These are phyloP conservation scores for Alternaria rosae DNA, from an alignment of 2,329 filamentous ascomycete species.

Conservation along the genomic window DNA sequence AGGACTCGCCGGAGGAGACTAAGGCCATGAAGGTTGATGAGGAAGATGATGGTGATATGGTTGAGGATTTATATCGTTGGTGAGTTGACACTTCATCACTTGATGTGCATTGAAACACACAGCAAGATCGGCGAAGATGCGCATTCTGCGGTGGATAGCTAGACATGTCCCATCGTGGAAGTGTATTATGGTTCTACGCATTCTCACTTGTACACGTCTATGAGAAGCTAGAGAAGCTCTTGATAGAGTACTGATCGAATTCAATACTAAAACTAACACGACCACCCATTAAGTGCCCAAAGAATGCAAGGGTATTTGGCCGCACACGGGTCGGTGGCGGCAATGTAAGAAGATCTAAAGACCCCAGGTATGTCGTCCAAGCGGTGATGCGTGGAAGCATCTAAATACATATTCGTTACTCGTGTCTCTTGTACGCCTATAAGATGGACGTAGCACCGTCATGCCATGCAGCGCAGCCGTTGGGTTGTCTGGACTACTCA, in stretches of 20 bases:
- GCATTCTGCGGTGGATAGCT: neutral
- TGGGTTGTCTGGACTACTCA: constrained; percentile 10
- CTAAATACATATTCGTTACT: constrained; percentile 1
- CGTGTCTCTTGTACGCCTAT: neutral
- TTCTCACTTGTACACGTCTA: neutral
- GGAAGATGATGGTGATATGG: neutral
- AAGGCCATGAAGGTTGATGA: neutral
- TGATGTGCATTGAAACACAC: neutral
- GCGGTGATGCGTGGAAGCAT: neutral
- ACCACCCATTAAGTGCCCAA: constrained; percentile 6
- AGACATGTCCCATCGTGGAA: neutral
- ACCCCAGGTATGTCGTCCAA: constrained; percentile 1
- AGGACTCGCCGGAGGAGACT: neutral
- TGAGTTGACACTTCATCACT: too few relatives aligned
- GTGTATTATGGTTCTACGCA: neutral
- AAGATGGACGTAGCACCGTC: neutral
- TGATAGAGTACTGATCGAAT: neutral
- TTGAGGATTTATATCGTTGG: neutral
- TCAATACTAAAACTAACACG: neutral
- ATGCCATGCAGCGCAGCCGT: neutral
- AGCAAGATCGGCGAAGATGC: neutral
- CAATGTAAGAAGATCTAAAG: constrained; percentile 16
- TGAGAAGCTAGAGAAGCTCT: neutral
- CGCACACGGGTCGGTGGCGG: constrained; percentile 6
- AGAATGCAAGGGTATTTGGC: constrained; percentile 18